Base-by-base conservation (phyloP, 2,329 filamentous ascomycete species). In the Colletotrichum australisinense region DNA sequence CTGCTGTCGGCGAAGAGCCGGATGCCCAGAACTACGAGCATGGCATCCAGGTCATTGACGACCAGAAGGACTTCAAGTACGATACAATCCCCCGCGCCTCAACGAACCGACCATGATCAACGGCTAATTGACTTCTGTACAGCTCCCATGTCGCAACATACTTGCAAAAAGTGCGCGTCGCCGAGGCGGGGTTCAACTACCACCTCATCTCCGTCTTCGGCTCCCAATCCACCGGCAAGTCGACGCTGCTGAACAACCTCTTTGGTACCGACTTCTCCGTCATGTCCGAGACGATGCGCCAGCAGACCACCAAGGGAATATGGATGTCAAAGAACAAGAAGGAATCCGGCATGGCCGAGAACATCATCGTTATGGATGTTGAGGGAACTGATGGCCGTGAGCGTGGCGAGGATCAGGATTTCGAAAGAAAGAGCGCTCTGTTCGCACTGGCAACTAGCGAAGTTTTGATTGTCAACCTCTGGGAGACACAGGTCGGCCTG, bases 151-250 rank as follows among this genome's bases (percentile, higher is more conserved):
- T 99, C 79, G 93, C 92, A 79, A 90, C 92, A 72, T 99, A 99
- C 83, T 91, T 99, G 77, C 89, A 90, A 77, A 86, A 92, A 76
- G 94, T 95, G 82, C 89, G 93, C 79, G 92, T 98, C 78, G 93
- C 95, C 77, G 92, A 94, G 74, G 92, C 95, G 75, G 97, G 97
- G 80, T 99, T 99, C 90, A 98, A 98, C 86, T 99, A 99, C 86
- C 97, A 99, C 84, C 91, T 99, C 81, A 98, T 99, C 81, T 98
- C 96, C 79, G 97, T 99, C 80, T 99, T 99, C 83, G 97, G 97
- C 56, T 98, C 96, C 71, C 97, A 99, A 87, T 98, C 97, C 26
- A 99, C 97, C 46, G 97, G 97, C 78, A 99, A 99, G 86, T 98
- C 97, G 58, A 99, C 97, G 6, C 89, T 99, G 58, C 91, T 99